These are phyloP conservation scores for Exophiala phaeomuriformis DNA, from an alignment of 2,329 filamentous ascomycete species.

Conservation along the genomic window DNA sequence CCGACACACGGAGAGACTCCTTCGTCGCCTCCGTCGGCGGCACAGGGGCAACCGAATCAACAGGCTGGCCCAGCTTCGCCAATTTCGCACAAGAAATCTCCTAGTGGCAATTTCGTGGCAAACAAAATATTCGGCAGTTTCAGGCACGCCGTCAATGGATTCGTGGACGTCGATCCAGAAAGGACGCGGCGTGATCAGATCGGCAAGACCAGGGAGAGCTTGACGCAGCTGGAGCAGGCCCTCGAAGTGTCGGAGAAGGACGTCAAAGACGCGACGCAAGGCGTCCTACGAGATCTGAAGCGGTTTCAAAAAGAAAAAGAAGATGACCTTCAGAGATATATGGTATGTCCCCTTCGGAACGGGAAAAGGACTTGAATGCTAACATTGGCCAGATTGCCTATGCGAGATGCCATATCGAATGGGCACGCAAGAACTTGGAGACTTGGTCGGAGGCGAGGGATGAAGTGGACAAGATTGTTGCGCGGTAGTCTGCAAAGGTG, in stretches of 20 bases:
- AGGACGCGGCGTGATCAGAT: conserved; percentile 86
- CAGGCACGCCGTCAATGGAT: conserved; percentile 90
- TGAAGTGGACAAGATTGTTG: conserved; percentile 78
- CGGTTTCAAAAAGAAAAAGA: conserved; percentile 95
- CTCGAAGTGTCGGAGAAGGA: conserved; percentile 81
- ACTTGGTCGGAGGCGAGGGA: conserved; percentile 86
- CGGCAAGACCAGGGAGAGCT: conserved; percentile 85
- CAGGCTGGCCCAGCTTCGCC: conserved; percentile 32
- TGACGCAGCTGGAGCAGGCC: conserved; percentile 77
- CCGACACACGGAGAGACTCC: conserved; percentile 71
- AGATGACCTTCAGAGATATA: conserved; percentile 84
- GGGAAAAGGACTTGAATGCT: neutral
- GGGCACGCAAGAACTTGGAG: conserved; percentile 84
- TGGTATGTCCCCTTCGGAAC: conserved; percentile 59
- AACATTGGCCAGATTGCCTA: conserved; percentile 65
- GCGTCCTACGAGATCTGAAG: conserved; percentile 81
- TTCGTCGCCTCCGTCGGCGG: conserved; percentile 56
- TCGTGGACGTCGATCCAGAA: conserved; percentile 93
- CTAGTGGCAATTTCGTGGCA: conserved; percentile 84
- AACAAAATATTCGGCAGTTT: conserved; percentile 90
- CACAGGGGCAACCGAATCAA: conserved; percentile 55
- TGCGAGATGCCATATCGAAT: conserved; percentile 85
- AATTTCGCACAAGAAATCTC: conserved; percentile 63
- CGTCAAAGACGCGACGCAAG: conserved; percentile 83
- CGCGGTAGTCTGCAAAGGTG: conserved; percentile 5